Evolutionary conservation across 2,329 filamentous ascomycete species (phyloP).

Genomic region (Clonostachys rosea): DNA sequence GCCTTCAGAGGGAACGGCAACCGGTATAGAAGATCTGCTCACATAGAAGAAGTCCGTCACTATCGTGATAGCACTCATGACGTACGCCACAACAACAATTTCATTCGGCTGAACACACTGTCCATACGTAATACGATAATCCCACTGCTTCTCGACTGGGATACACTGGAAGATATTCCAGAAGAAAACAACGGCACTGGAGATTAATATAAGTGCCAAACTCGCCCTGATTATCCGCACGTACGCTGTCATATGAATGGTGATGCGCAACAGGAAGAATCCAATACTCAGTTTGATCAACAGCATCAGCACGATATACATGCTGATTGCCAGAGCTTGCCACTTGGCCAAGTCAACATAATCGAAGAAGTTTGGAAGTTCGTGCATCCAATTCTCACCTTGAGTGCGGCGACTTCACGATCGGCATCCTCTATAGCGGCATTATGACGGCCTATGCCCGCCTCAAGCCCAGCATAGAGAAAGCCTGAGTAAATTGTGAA

Average conservation of each 20-base stretch:
- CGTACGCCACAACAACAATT: conserved; percentile 43
- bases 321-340: conserved; percentile 44
- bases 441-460: conserved; percentile 43
- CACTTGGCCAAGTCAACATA: conserved; percentile 23
- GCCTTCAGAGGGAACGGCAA: background rate
- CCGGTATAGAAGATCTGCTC: conserved; percentile 7
- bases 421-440: conserved; percentile 29
- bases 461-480: conserved; percentile 22
- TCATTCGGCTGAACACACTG: conserved; percentile 36
- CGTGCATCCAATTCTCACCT: conserved; percentile 21
- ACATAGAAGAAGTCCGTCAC: conserved; percentile 50
- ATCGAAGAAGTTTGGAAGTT: background rate
- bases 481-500: conserved; percentile 1
- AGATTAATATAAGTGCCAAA: conserved; percentile 38
- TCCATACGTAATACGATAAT: conserved; percentile 36
- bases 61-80: conserved; percentile 46
- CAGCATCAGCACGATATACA: conserved; percentile 49
- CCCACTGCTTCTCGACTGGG: conserved; percentile 47
- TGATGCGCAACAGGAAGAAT: conserved; percentile 44
- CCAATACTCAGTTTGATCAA: conserved; percentile 53
- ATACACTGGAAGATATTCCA: conserved; percentile 48
- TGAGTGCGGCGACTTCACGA: conserved; percentile 37
- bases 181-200: conserved; percentile 42
- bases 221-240: conserved; percentile 40
- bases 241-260: conserved; percentile 35